Conservation (phyloP, 805 yeast species). For the Nakazawaea wickerhamii region DNA sequence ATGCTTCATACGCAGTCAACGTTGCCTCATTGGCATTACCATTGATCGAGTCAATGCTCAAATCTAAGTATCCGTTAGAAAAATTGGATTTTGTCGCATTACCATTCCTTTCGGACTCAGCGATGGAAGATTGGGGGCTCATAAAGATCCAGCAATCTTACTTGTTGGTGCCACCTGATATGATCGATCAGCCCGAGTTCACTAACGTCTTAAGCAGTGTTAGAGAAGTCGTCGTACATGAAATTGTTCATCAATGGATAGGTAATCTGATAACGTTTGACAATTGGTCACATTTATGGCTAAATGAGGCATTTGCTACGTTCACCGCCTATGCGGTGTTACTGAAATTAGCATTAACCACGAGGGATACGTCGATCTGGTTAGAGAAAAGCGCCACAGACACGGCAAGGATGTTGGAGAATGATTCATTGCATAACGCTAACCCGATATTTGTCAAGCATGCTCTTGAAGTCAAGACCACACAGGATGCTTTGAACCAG, state of each 20-base stretch:
- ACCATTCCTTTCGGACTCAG: conserved; percentile 72
- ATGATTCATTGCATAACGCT: conserved; percentile 28
- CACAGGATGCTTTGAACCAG: conserved; percentile 43
- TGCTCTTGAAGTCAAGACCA: conserved; percentile 31
- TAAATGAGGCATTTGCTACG: conserved; percentile 77
- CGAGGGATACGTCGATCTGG: conserved; percentile 28
- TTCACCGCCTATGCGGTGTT: conserved; percentile 54
- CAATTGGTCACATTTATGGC: conserved; percentile 65
- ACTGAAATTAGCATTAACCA: conserved; percentile 18
- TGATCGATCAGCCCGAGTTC: conserved; percentile 1
- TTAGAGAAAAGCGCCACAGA: conserved; percentile 23
- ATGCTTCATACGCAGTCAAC: conserved; percentile 46
- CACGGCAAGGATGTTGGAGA: conserved; percentile 25
- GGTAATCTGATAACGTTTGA: conserved; percentile 67
- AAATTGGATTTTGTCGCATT: conserved; percentile 65
- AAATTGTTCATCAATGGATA: conserved; percentile 75
- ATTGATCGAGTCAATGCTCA: conserved; percentile 38
- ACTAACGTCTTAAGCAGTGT: conserved; percentile 29
- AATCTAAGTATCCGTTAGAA: conserved; percentile 45
- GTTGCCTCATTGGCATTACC: conserved; percentile 45
- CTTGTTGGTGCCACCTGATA: conserved; percentile 6
- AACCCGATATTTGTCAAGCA: conserved; percentile 32
- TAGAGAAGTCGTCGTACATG: conserved; percentile 62
- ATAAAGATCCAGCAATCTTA: conserved; percentile 25
- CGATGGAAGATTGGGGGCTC: conserved; percentile 77